Conservation (phyloP, 768 basidiomycete species). For the Strobilomyces confusus region DNA sequence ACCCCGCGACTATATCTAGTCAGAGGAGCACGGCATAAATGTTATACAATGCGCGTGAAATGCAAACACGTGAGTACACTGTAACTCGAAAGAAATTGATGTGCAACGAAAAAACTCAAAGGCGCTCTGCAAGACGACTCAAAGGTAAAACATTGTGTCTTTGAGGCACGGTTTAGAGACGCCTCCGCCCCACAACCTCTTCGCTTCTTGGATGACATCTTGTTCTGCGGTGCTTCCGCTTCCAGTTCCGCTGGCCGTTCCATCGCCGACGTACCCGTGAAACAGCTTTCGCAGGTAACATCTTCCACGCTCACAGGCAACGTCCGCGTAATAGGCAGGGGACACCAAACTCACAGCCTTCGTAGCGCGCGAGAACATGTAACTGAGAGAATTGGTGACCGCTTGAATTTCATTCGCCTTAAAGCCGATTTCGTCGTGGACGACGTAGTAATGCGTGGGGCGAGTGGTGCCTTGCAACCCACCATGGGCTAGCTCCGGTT, state of each 20-base stretch:
- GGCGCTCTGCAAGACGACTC: conserved; percentile 7
- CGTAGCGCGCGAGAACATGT: conserved; percentile 59
- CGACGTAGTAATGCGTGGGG: conserved; percentile 54
- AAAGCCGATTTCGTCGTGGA: conserved; percentile 52
- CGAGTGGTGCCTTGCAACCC: conserved; percentile 46
- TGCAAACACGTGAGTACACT: not conserved
- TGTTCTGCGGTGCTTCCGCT: conserved; percentile 43
- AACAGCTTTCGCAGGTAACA: conserved; percentile 50
- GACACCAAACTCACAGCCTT: conserved; percentile 38
- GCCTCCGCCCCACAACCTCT: conserved; percentile 51
- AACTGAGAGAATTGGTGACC: conserved; percentile 53
- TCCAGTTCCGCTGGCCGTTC: conserved; percentile 29
- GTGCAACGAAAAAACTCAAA: not conserved
- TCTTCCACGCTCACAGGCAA: conserved; percentile 51
- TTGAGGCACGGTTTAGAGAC: conserved; percentile 48
- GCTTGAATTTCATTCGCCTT: conserved; percentile 46
- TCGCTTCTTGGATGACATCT: conserved; percentile 51
- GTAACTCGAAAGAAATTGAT: not conserved
- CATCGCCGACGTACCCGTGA: conserved; percentile 30
- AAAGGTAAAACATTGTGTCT: conserved; percentile 79
- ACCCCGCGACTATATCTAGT: not conserved
- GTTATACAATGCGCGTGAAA: not conserved
- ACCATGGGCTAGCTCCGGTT: conserved; percentile 33
- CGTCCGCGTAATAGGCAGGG: conserved; percentile 41
- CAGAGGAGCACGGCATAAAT: not conserved